These are phyloP conservation scores for Strobilomyces echinocephalus DNA, from an alignment of 768 basidiomycete species.

Conservation along the genomic window DNA sequence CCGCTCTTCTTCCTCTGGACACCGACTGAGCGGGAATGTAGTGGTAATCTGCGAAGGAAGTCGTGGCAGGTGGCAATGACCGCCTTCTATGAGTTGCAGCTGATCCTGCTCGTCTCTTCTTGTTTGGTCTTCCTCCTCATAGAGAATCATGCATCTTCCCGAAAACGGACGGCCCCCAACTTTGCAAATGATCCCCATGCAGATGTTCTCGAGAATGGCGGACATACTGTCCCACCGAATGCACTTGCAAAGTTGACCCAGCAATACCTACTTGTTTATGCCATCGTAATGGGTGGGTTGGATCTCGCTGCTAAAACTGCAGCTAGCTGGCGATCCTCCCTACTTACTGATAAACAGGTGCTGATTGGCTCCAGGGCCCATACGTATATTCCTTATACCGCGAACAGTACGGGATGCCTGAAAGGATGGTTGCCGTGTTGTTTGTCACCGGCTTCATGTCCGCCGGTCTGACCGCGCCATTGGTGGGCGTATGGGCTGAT, in stretches of 20 bases:
- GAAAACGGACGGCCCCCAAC: conserved; percentile 15
- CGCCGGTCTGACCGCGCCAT: conserved; percentile 62
- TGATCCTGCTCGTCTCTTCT: conserved; percentile 32
- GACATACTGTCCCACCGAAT: conserved; percentile 15
- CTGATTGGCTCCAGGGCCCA: conserved; percentile 79
- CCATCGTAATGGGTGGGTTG: conserved; percentile 63
- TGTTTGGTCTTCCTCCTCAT: conserved; percentile 34
- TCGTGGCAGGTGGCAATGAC: conserved; percentile 16
- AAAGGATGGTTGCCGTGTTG: conserved; percentile 60
- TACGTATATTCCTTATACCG: conserved; percentile 73
- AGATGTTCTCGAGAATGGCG: conserved; percentile 32
- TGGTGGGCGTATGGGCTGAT: conserved; percentile 76
- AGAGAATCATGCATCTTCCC: conserved; percentile 30
- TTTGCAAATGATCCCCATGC: conserved; percentile 23
- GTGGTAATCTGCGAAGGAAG: neutral
- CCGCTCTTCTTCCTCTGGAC: neutral
- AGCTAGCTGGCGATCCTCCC: neutral
- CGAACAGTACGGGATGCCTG: conserved; percentile 61
- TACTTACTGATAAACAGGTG: conserved; percentile 38
- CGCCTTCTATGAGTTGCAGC: conserved; percentile 40
- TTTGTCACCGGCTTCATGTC: conserved; percentile 77
- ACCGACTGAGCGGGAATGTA: neutral
- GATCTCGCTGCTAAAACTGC: neutral
- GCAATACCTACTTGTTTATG: conserved; percentile 65
- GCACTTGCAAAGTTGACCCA: conserved; percentile 33